phyloP scores from a whole-genome alignment of 2,329 filamentous ascomycete species.

The Talaromyces funiculosus region DNA sequence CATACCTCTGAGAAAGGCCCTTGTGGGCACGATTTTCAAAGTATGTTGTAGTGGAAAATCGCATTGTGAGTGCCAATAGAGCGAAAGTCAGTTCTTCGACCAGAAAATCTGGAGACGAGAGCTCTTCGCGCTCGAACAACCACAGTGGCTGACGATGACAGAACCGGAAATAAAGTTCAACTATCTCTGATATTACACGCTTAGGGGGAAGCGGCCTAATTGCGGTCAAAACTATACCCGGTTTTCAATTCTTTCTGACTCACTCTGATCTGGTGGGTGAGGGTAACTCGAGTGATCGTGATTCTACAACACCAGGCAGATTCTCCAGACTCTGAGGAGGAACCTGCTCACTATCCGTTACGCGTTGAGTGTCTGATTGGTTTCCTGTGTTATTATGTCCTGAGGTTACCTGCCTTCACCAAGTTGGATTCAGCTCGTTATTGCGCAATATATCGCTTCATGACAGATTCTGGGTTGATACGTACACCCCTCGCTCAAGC shows the following conservation, averaged over 20 bases:
- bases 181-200: constrained; percentile 10
- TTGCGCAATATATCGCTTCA: not conserved
- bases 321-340: not conserved
- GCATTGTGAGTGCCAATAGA: constrained; percentile 17
- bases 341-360: not conserved
- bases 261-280: not conserved
- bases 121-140: constrained; percentile 19
- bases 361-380: not conserved
- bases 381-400: not conserved
- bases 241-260: not conserved
- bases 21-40: constrained; percentile 12
- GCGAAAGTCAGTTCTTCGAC: constrained; percentile 18
- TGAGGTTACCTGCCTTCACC: not conserved
- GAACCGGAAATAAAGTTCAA: constrained; percentile 19
- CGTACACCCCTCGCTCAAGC: constrained; percentile 12
- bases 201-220: constrained; percentile 7
- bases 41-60: constrained; percentile 17
- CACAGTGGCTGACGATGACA: constrained; percentile 23
- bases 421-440: not conserved
- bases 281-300: not conserved
- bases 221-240: not conserved
- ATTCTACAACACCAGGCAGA: not conserved
- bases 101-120: constrained; percentile 11
- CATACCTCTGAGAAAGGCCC: constrained; percentile 14
- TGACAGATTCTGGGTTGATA: not conserved